Conservation (phyloP, 2,329 filamentous ascomycete genomes). For the Metarhizium brunneum region DNA sequence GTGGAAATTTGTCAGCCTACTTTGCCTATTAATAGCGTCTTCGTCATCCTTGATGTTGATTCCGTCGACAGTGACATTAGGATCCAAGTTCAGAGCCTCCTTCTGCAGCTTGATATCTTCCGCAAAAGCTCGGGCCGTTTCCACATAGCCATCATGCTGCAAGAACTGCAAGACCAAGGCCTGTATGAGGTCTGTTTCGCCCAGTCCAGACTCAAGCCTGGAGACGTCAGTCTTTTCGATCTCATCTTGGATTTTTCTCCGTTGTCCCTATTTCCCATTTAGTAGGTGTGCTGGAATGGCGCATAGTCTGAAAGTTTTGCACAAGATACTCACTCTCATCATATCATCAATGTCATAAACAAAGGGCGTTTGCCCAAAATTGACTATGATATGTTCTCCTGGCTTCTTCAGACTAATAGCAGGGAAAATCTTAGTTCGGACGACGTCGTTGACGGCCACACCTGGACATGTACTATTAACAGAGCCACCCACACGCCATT, state of each 20-base stretch:
- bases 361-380: conserved; percentile 69
- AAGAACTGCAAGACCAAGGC: conserved; percentile 77
- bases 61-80: conserved; percentile 40
- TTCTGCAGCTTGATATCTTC: conserved; percentile 71
- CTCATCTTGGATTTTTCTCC: conserved; percentile 45
- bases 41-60: conserved; percentile 70
- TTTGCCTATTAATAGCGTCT: conserved; percentile 78
- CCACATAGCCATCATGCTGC: conserved; percentile 90
- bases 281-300: conserved; percentile 1
- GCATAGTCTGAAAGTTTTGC: not conserved
- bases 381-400: conserved; percentile 52
- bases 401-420: conserved; percentile 56
- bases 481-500: not conserved
- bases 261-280: conserved; percentile 43
- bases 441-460: conserved; percentile 59
- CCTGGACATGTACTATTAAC: conserved; percentile 33
- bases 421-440: conserved; percentile 54
- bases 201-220: conserved; percentile 51
- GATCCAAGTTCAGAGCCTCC: conserved; percentile 53
- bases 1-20: conserved; percentile 36
- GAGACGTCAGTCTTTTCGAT: conserved; percentile 52
- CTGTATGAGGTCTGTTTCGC: conserved; percentile 73
- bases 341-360: conserved; percentile 84
- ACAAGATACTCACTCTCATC: conserved; percentile 52
- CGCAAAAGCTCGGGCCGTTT: conserved; percentile 82